These are phyloP conservation scores for Boletus fagicola DNA, from an alignment of 768 basidiomycete genomes.

Conservation along the genomic window DNA sequence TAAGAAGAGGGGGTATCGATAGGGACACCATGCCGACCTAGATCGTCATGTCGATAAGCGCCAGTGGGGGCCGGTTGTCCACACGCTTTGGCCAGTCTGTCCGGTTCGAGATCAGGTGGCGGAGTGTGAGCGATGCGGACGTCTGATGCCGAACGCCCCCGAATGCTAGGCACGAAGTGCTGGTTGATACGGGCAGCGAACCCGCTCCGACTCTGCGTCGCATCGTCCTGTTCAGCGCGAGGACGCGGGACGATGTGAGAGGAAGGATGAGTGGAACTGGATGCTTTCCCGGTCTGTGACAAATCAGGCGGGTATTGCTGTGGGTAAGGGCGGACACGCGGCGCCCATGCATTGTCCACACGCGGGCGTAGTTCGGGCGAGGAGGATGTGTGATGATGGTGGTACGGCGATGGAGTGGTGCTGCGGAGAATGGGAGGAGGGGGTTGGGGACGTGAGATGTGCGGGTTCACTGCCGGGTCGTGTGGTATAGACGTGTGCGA, in stretches of 20 bases:
- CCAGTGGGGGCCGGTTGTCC: slow-evolving; percentile 16
- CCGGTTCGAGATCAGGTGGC: slow-evolving; percentile 29
- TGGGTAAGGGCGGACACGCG: slow-evolving; percentile 19
- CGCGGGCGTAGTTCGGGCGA: slow-evolving; percentile 25
- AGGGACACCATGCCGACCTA: background rate
- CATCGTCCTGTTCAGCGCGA: slow-evolving; percentile 12
- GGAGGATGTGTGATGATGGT: slow-evolving; percentile 25
- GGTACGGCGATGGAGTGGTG: slow-evolving; percentile 6
- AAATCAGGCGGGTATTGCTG: slow-evolving; percentile 13
- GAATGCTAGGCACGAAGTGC: slow-evolving; percentile 12
- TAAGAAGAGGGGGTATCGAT: background rate
- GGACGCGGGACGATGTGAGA: slow-evolving; percentile 15
- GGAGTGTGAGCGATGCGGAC: slow-evolving; percentile 21
- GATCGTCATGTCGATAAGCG: slow-evolving; percentile 12
- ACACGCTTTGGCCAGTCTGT: slow-evolving; percentile 31
- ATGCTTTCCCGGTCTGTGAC: background rate
- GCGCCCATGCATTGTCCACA: slow-evolving; percentile 22
- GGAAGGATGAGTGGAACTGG: slow-evolving; percentile 1
- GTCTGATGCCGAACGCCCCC: slow-evolving; percentile 25
- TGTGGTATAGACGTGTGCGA: background rate
- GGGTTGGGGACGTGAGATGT: slow-evolving; percentile 1
- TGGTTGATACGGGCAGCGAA: slow-evolving; percentile 14
- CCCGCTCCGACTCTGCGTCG: slow-evolving; percentile 10
- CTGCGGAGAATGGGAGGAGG: slow-evolving; percentile 10
- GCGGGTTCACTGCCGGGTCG: slow-evolving; percentile 4